Conservation (phyloP, 2,329 filamentous ascomycete species). For the Fusarium citri region DNA sequence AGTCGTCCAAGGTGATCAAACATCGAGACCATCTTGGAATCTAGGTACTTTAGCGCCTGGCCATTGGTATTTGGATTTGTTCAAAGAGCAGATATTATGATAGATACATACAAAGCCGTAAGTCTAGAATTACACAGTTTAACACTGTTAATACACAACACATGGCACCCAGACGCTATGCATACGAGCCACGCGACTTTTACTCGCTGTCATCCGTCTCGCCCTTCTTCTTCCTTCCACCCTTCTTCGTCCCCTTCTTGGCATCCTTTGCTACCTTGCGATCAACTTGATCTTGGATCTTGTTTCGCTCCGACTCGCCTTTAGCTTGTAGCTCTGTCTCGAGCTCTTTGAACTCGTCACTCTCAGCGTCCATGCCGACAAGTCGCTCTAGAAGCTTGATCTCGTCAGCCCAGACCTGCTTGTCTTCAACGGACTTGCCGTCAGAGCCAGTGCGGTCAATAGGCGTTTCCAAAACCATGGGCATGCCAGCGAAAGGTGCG, state of each 20-base stretch:
- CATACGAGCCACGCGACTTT: background rate
- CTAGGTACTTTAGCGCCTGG: background rate
- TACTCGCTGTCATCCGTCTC: conserved; percentile 51
- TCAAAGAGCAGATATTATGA: background rate
- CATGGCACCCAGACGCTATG: background rate
- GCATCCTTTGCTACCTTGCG: conserved; percentile 74
- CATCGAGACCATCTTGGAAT: background rate
- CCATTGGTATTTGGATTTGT: background rate
- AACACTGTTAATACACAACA: background rate
- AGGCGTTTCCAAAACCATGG: conserved; percentile 97
- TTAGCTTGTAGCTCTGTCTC: conserved; percentile 74
- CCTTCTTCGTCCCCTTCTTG: conserved; percentile 48
- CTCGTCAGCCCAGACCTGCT: conserved; percentile 87
- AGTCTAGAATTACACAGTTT: background rate
- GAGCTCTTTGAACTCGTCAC: conserved; percentile 75
- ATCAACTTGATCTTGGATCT: conserved; percentile 82
- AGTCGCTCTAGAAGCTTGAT: conserved; percentile 94
- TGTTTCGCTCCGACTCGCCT: conserved; percentile 78
- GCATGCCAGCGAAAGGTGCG: conserved; percentile 77
- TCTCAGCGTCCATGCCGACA: conserved; percentile 83
- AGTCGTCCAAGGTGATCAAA: background rate
- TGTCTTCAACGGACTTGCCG: conserved; percentile 80
- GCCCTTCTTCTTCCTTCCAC: conserved; percentile 53
- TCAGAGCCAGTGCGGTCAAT: conserved; percentile 77
- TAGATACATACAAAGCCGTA: background rate